phyloP scores from a whole-genome alignment of 140 eudicot species.

The Ambrosia hybrid region DNA sequence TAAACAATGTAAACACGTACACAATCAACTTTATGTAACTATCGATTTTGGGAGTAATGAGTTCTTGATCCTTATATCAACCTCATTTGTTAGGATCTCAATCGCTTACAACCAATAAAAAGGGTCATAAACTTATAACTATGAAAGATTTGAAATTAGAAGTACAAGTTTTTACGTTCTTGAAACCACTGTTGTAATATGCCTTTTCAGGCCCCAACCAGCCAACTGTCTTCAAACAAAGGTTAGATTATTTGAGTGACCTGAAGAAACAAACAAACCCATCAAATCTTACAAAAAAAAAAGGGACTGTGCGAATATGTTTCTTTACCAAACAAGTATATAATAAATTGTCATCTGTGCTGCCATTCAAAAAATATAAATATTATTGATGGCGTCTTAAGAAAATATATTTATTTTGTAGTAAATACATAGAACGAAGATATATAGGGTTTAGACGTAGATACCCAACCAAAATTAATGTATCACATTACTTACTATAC shows the following conservation, averaged over 20 bases:
- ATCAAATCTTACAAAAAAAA: background rate
- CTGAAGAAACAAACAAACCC: conserved; percentile 35
- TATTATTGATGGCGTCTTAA: background rate
- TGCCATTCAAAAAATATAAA: background rate
- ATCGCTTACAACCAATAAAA: too few species aligned
- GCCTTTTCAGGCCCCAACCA: conserved; percentile 69
- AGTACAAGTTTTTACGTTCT: conserved; percentile 1
- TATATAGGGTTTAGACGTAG: too few species aligned
- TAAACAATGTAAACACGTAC: too few species aligned
- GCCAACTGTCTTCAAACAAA: conserved; percentile 33
- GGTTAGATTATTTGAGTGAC: conserved; percentile 49
- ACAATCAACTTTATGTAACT: background rate
- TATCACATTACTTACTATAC: too few species aligned
- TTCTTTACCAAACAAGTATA: background rate
- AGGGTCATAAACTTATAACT: background rate
- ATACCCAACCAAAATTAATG: background rate
- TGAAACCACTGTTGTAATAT: conserved; percentile 50
- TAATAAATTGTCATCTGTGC: too few species aligned
- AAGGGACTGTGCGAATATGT: background rate
- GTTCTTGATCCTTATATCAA: conserved; percentile 1
- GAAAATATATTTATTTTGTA: background rate
- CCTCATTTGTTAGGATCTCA: background rate
- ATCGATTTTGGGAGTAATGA: background rate
- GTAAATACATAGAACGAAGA: background rate
- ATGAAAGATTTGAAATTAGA: background rate